Conservation (phyloP, 306 rosid species). For the Ormosia semicastrata region DNA sequence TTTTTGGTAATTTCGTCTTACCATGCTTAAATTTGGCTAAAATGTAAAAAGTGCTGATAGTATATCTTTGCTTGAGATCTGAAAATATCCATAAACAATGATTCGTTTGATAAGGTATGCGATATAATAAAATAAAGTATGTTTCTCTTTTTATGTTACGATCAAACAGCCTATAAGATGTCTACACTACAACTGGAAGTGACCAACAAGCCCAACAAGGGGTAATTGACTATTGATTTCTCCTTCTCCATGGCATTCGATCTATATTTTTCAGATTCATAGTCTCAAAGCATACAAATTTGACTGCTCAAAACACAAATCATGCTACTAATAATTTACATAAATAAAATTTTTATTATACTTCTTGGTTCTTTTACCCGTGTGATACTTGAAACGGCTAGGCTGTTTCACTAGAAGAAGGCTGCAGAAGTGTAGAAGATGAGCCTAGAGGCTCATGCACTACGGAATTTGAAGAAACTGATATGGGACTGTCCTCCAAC, state of each 20-base stretch:
- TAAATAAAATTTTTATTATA: constrained; percentile 26
- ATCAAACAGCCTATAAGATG: neutral
- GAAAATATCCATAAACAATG: neutral
- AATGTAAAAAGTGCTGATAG: neutral
- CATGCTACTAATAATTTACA: constrained; percentile 7
- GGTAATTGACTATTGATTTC: neutral
- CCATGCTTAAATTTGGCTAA: neutral
- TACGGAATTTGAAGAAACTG: constrained; percentile 76
- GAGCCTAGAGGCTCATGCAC: constrained; percentile 85
- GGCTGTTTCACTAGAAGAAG: constrained; percentile 41
- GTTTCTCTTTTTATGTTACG: neutral
- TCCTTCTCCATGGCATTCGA: constrained; percentile 16
- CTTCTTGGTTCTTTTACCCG: neutral
- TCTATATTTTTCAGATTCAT: constrained; percentile 13
- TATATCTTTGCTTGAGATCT: neutral
- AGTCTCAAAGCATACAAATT: neutral
- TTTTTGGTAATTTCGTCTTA: neutral
- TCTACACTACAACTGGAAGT: neutral
- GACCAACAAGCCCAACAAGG: constrained; percentile 16
- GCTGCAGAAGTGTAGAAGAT: constrained; percentile 70
- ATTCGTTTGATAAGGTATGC: neutral
- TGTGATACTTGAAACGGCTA: constrained; percentile 15
- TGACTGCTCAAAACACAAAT: constrained; percentile 16
- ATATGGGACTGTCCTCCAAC: constrained; percentile 69
- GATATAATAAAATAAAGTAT: neutral